Evolutionary conservation across 257 asterid genomes (phyloP).

Genomic region (Euphrasia confusa): DNA sequence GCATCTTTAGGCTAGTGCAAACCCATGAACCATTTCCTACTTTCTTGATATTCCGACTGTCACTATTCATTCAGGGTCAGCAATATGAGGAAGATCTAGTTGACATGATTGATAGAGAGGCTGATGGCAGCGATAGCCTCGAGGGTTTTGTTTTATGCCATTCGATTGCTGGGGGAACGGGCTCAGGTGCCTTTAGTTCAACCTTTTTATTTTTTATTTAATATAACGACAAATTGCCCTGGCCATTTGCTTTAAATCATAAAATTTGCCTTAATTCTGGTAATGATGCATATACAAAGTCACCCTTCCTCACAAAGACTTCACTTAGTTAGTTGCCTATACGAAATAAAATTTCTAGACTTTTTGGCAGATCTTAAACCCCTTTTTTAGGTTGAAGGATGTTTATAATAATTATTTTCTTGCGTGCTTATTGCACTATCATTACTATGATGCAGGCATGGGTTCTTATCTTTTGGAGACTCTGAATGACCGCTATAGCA

Average conservation of each 20-base stretch:
- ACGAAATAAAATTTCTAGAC: background rate
- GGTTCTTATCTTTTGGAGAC: slow-evolving; percentile 97
- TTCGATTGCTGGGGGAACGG: slow-evolving; percentile 98
- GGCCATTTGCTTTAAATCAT: background rate
- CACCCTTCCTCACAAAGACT: background rate
- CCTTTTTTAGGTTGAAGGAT: too few relatives aligned
- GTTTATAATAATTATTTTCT: background rate
- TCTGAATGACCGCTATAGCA: slow-evolving; percentile 94
- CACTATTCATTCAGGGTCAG: slow-evolving; percentile 60
- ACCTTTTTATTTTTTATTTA: slow-evolving; percentile 5
- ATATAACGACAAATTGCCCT: slow-evolving; percentile 7
- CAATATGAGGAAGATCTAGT: slow-evolving; percentile 94
- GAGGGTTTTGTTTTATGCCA: slow-evolving; percentile 99
- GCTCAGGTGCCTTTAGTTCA: slow-evolving; percentile 56
- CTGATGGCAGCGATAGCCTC: slow-evolving; percentile 99
- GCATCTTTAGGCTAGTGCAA: slow-evolving; percentile 4
- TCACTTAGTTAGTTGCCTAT: background rate
- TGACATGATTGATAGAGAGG: slow-evolving; percentile 99
- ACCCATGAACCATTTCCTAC: background rate
- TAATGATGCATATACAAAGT: background rate
- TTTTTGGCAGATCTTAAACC: background rate
- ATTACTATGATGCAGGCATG: slow-evolving; percentile 62
- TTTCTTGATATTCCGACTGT: background rate
- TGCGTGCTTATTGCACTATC: slow-evolving; percentile 17
- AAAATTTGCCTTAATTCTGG: slow-evolving; percentile 4